A percentile compares a stretch with the other conserved stretches of the same genome.
Evolutionary conservation across 1,139 yeast species (phyloP).

Genomic region (Diutina sp.): DNA sequence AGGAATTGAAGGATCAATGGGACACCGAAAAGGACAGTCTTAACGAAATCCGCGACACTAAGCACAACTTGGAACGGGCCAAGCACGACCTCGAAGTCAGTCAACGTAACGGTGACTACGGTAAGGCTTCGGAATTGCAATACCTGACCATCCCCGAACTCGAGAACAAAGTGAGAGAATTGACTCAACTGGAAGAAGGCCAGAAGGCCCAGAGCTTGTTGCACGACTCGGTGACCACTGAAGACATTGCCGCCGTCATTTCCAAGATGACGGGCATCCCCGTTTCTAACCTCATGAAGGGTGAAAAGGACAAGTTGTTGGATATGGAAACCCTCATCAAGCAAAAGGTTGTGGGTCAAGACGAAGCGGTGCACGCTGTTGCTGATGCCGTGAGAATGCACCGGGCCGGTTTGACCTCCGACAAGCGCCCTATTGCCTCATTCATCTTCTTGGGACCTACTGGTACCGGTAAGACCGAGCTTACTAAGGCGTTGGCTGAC

Average conservation of each 20-base stretch:
- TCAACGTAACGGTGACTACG: slow-evolving; percentile 79
- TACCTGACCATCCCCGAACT: slow-evolving; percentile 76
- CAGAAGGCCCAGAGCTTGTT: slow-evolving; percentile 32
- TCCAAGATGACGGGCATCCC: slow-evolving; percentile 96
- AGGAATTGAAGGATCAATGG: slow-evolving; percentile 72
- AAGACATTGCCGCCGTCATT: slow-evolving; percentile 85
- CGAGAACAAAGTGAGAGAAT: slow-evolving; percentile 39
- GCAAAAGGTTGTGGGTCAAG: slow-evolving; percentile 84
- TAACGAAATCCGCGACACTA: slow-evolving; percentile 65
- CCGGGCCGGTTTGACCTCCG: slow-evolving; percentile 91
- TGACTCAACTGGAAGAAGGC: slow-evolving; percentile 32
- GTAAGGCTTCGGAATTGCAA: slow-evolving; percentile 77
- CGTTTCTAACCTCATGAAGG: slow-evolving; percentile 79
- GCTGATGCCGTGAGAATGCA: slow-evolving; percentile 93
- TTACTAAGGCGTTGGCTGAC: slow-evolving; percentile 84
- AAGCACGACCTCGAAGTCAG: slow-evolving; percentile 69
- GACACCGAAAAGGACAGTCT: slow-evolving; percentile 66
- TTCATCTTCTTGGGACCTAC: slow-evolving; percentile 96
- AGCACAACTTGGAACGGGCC: slow-evolving; percentile 75
- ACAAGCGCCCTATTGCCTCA: slow-evolving; percentile 89
- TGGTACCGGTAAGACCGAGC: slow-evolving; percentile 95
- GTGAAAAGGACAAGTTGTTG: slow-evolving; percentile 82
- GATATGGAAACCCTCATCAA: slow-evolving; percentile 76
- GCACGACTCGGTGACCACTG: slow-evolving; percentile 89
- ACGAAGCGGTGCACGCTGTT: slow-evolving; percentile 81